A percentile compares a stretch with the other conserved stretches of the same genome.
phyloP scores from a whole-genome alignment of 1,139 yeast genomes.

The Suhomyces kunorum region DNA sequence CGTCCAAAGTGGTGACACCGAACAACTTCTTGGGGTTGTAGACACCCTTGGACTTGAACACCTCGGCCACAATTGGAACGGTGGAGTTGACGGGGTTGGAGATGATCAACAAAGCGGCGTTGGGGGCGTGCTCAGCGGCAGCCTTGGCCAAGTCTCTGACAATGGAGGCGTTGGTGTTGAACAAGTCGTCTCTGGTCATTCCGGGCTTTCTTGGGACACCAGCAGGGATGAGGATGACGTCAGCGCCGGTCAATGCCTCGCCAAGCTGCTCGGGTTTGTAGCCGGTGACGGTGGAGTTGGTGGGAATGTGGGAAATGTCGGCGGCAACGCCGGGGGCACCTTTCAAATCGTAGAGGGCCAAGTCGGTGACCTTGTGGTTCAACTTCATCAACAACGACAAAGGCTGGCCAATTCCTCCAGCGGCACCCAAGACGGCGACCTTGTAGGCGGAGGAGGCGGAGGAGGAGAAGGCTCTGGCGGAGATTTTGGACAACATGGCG shows the following conservation, averaged over 20 bases:
- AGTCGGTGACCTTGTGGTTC: constrained; percentile 58
- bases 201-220: constrained; percentile 99
- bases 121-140: constrained; percentile 71
- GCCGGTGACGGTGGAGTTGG: constrained; percentile 70
- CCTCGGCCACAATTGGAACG: constrained; percentile 90
- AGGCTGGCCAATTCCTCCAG: constrained; percentile 94
- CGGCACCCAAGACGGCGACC: constrained; percentile 77
- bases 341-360: constrained; percentile 84
- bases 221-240: constrained; percentile 87
- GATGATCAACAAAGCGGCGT: constrained; percentile 75
- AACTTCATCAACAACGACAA: constrained; percentile 80
- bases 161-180: constrained; percentile 90
- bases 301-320: constrained; percentile 86
- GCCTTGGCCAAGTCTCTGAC: constrained; percentile 81
- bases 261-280: constrained; percentile 64
- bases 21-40: constrained; percentile 80
- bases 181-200: constrained; percentile 95
- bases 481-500: constrained; percentile 48
- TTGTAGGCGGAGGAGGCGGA: constrained; percentile 66
- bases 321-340: constrained; percentile 93
- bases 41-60: constrained; percentile 69
- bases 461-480: constrained; percentile 70
- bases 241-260: constrained; percentile 68
- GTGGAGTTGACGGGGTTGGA: constrained; percentile 97
- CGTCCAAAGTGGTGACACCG: constrained; percentile 92